phyloP scores from a whole-genome alignment of 352 stramenopile species.

The Globisporangium iwayamae region DNA sequence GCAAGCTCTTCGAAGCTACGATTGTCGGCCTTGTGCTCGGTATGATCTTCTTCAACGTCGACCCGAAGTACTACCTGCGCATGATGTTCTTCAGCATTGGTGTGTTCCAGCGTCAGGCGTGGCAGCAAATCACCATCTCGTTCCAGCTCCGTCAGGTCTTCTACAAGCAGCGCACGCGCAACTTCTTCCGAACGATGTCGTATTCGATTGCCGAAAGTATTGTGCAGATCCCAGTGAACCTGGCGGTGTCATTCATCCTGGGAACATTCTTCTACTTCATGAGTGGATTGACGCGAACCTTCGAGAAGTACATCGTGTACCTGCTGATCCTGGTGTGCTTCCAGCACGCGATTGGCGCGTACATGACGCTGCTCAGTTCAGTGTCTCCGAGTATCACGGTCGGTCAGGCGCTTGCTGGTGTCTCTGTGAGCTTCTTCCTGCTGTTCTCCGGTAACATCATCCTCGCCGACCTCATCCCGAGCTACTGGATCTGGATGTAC shows the following conservation, averaged over 20 bases:
- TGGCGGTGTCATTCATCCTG: constrained; percentile 9
- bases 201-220: constrained; percentile 59
- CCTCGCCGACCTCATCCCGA: constrained; percentile 31
- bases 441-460: constrained; percentile 50
- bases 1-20: constrained; percentile 55
- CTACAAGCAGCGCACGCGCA: constrained; percentile 84
- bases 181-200: constrained; percentile 86
- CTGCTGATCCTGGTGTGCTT: constrained; percentile 67
- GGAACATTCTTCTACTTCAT: constrained; percentile 50
- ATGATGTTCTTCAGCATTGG: constrained; percentile 69
- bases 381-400: constrained; percentile 32
- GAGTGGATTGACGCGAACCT: constrained; percentile 42
- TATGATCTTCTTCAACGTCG: constrained; percentile 62
- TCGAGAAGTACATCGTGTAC: constrained; percentile 50
- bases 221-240: constrained; percentile 13
- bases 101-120: constrained; percentile 72
- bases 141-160: constrained; percentile 77
- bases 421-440: constrained; percentile 40
- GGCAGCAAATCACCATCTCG: constrained; percentile 63
- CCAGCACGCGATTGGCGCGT: constrained; percentile 35
- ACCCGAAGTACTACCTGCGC: constrained; percentile 51
- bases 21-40: constrained; percentile 80
- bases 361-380: constrained; percentile 33
- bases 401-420: constrained; percentile 23
- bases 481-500: constrained; percentile 46